Evolutionary conservation across 495 filamentous ascomycete species (phyloP), one percentile per base, ranked within the genome.

Genomic region (Talaromyces proteolyticus): DNA sequence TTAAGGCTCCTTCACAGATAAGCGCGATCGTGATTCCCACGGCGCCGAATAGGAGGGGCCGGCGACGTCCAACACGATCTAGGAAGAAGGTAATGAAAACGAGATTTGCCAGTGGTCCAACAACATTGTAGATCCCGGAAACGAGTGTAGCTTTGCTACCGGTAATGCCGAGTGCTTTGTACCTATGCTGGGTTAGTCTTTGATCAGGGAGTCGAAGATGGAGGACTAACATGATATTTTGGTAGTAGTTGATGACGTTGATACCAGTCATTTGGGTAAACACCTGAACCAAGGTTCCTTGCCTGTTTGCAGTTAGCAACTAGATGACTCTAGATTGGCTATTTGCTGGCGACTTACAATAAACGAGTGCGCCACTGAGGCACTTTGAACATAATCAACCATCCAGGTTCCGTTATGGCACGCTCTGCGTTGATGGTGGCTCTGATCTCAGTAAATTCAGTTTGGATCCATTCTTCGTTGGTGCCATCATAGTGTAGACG

Each of bases 221-320:
- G 6, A 25, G 24, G 16, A 24, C 43, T 45, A 16, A 45, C 70
- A 82, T 80, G 47, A 72, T 71, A 0, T 70, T 78, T 53, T 80
- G 77, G 51, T 81, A 82, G 60, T 84, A 82, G 41, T 71, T 68
- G 47, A 84, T 81, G 19, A 84, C 79, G 61, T 82, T 74, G 51
- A 74, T 66, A 18, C 71, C 72, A n/a, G 72, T 76, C 61, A 76
- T 72, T 42, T 77, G 73, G 17, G 68, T 68, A 42, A 72, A 68
- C 14, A 60, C 59, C 48, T 72, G 66, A 4, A 69, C 62, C 7
- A 55, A 52, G 39, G 63, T 53, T 18, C 66, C 66, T 21, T 64
- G 64, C 12, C 66, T 67, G 44, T 41, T 17, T 23, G 3, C 7
- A 20, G 25, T 26, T 49, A 11, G 54, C 62, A 42, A 64, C 49